Evolutionary conservation across 768 basidiomycete species (phyloP).

Genomic region (Pisolithus tinctorius): DNA sequence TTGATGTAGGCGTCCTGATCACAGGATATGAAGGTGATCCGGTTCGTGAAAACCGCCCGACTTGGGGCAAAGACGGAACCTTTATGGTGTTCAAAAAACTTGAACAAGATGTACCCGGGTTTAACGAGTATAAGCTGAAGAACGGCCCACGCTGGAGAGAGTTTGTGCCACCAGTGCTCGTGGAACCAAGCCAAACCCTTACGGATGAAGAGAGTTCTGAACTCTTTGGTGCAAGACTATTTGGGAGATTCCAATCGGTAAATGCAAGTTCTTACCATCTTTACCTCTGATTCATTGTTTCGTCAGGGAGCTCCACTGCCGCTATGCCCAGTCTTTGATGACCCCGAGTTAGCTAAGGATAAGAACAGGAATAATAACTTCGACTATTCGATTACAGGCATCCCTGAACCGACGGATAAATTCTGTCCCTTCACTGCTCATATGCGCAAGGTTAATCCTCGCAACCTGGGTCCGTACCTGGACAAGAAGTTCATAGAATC

Average conservation of each 20-base stretch:
- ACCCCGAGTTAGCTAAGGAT: constrained; percentile 21
- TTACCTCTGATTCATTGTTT: neutral
- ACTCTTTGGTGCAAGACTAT: constrained; percentile 45
- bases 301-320: constrained; percentile 38
- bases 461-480: constrained; percentile 21
- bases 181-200: constrained; percentile 14
- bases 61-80: constrained; percentile 44
- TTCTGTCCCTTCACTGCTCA: constrained; percentile 43
- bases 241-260: constrained; percentile 54
- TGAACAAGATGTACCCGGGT: constrained; percentile 47
- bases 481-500: constrained; percentile 14
- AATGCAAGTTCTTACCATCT: constrained; percentile 5
- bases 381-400: constrained; percentile 16
- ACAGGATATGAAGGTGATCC: constrained; percentile 39
- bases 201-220: constrained; percentile 36
- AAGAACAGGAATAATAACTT: constrained; percentile 38
- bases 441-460: constrained; percentile 40
- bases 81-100: constrained; percentile 48
- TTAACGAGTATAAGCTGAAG: constrained; percentile 36
- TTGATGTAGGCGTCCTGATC: constrained; percentile 39
- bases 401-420: constrained; percentile 2
- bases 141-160: constrained; percentile 17
- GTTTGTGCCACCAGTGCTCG: constrained; percentile 14
- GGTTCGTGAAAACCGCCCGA: constrained; percentile 21
- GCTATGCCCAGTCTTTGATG: constrained; percentile 36